Evolutionary conservation across 768 basidiomycete genomes (phyloP), one percentile per base, ranked within the genome.

Genomic region (Roridomyces roridus): DNA sequence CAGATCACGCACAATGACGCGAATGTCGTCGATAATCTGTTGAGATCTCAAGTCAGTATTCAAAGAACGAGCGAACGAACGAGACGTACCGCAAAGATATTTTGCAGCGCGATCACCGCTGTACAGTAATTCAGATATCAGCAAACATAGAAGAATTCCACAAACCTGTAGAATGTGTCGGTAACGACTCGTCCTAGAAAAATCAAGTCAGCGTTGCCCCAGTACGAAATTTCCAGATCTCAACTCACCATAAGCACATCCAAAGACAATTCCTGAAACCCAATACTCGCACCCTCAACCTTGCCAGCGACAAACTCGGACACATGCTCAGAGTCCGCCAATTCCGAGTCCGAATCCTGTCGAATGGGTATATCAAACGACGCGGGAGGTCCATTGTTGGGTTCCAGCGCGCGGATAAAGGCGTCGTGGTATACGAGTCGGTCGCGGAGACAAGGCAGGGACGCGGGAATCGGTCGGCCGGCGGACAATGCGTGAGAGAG

Each of bases 111-210:
- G 15, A 78, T 68, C 17, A 80, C 68, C 9, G 78, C 77, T 74
- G 46, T 1, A 35, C 25, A 14, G n/a, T n/a, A 46, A 21, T 45
- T 21, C 21, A 25, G 23, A 37, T 34, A 23, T 34, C 36, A 46
- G 24, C 7, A 34, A 6, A 26, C 26, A 18, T 42, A n/a, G 18
- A 28, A 11, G 18, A 43, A 26, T 14, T 7, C 21, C 47, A 57
- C 60, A 28, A 46, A 72, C 75, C 74, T 20, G 78, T 77, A 2
- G 77, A 75, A 65, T 80, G 77, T 1, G 74, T 74, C 14, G 79
- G 77, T 48, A 80, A 49, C 62, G 79, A 77, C 18, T 72, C 71
- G 56, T 80, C 74, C 77, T 79, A 41, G n/a, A n/a, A n/a, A n/a
- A n/a, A n/a, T n/a, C 6, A 24, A 18, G 11, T 42, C n/a, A n/a